Evolutionary conservation across 2,329 filamentous ascomycete species (phyloP), one percentile per base, ranked within the genome.

Genomic region (Boeremia lycopersici): DNA sequence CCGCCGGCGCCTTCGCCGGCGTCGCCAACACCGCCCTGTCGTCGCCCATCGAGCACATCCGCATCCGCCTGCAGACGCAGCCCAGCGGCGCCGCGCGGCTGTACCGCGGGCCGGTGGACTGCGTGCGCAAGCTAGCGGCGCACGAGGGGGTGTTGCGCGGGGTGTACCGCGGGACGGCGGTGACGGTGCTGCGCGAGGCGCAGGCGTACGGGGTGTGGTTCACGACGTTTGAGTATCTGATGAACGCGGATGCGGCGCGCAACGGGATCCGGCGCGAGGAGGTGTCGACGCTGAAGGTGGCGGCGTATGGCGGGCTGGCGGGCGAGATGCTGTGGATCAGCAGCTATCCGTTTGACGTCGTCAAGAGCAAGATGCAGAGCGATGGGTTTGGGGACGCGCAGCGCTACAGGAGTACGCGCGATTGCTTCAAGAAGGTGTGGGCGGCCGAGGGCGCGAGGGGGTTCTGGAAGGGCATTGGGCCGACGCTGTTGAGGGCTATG

Each of bases 331-430:
- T 99, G 53, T 99, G 95, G 95, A 80, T 99, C 50, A 84, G 84
- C 31, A 96, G 91, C 72, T 99, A 99, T 78, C 95, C 95, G 19
- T 89, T 99, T 62, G 95, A 99, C 77, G 93, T 99, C 26, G 79
- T 99, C 78, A 99, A 99, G 89, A 96, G 91, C 78, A 98, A 96
- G 85, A 97, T 98, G 93, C 95, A 99, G 84, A 96, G 89, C 54
- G 95, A 99, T 78, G 93, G 90, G 0, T 95, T 97, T 72, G 91
- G 90, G 2, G 76, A 74, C 43, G 78, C 84, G 60, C 86, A 88
- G 80, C 83, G 83, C 72, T 99, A 89, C 78, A 85, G 80, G 74
- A 88, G 81, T 51, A 97, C 97, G 93, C 84, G 88, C 46, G 90
- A 96, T 77, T 96, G 91, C 79, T 96, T 98, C 76, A 84, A 81